Conservation (phyloP, 1,284 basidiomycete genomes). For the Cerrena zonata region DNA sequence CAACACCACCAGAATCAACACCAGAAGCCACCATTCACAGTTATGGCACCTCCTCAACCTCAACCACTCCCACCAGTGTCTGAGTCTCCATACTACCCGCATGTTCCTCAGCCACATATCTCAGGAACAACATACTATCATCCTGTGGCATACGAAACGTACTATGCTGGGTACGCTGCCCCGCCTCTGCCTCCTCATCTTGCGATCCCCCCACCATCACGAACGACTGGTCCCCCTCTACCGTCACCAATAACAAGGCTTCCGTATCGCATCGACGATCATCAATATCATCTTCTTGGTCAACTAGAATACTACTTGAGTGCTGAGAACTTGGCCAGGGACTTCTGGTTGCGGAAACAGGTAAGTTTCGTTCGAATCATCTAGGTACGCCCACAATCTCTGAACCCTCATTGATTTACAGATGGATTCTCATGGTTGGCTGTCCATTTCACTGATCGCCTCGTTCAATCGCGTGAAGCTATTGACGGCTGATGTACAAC, state of each 20-base stretch:
- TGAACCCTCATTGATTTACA: conserved; percentile 27
- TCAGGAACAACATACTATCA: conserved; percentile 10
- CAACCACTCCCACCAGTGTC: conserved; percentile 1
- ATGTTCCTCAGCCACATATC: conserved; percentile 14
- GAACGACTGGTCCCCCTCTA: conserved; percentile 32
- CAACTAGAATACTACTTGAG: conserved; percentile 89
- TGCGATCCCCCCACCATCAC: conserved; percentile 26
- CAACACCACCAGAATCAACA: conserved; percentile 22
- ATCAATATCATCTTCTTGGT: conserved; percentile 62
- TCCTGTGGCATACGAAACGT: conserved; percentile 16
- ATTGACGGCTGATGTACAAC: conserved; percentile 58
- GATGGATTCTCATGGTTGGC: conserved; percentile 90
- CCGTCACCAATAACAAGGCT: conserved; percentile 55
- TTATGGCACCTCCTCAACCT: conserved; percentile 8
- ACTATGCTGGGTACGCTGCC: conserved; percentile 11
- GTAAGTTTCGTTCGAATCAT: conserved; percentile 36
- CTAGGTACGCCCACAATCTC: conserved; percentile 1
- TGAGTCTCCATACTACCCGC: conserved; percentile 16
- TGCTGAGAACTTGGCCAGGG: conserved; percentile 78
- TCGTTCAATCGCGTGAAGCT: conserved; percentile 81
- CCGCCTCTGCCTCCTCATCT: conserved; percentile 14
- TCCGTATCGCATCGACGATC: conserved; percentile 58
- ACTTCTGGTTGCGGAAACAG: conserved; percentile 73
- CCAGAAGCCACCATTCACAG: conserved; percentile 19
- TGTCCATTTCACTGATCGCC: conserved; percentile 72